Evolutionary conservation across 345 rosid genomes (phyloP).

Genomic region (Eucalyptus albens): DNA sequence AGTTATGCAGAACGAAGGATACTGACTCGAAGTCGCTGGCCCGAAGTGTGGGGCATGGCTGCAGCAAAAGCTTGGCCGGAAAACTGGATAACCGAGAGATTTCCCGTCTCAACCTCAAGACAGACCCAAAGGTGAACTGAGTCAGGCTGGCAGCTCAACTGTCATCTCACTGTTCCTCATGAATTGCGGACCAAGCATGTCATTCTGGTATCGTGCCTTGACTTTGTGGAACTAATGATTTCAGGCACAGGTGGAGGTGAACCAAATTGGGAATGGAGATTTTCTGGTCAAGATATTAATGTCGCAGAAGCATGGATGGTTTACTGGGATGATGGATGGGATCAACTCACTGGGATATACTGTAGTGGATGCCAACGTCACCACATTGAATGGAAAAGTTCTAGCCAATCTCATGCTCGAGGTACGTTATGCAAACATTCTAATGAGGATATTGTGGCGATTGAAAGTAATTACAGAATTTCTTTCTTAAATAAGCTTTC

Average conservation of each 20-base stretch:
- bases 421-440: slow-evolving; percentile 14
- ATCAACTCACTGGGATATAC: slow-evolving; percentile 38
- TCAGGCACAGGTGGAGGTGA: slow-evolving; percentile 51
- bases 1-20: slow-evolving; percentile 7
- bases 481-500: background rate
- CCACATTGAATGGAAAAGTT: slow-evolving; percentile 34
- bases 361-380: slow-evolving; percentile 59
- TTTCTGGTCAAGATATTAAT: slow-evolving; percentile 38
- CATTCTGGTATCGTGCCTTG: background rate
- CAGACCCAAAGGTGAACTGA: slow-evolving; percentile 12
- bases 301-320: slow-evolving; percentile 39
- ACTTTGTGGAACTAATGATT: background rate
- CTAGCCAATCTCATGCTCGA: slow-evolving; percentile 47
- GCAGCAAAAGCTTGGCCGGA: background rate
- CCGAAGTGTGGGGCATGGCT: background rate
- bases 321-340: slow-evolving; percentile 47
- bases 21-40: background rate
- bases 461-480: background rate
- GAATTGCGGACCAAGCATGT: background rate
- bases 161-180: background rate
- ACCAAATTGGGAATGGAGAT: slow-evolving; percentile 29
- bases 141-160: background rate
- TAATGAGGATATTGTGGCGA: background rate
- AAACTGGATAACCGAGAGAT: background rate
- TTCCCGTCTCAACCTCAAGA: background rate